These are phyloP conservation scores for Penstemon davidsonii DNA, from an alignment of 257 asterid species.

Conservation along the genomic window DNA sequence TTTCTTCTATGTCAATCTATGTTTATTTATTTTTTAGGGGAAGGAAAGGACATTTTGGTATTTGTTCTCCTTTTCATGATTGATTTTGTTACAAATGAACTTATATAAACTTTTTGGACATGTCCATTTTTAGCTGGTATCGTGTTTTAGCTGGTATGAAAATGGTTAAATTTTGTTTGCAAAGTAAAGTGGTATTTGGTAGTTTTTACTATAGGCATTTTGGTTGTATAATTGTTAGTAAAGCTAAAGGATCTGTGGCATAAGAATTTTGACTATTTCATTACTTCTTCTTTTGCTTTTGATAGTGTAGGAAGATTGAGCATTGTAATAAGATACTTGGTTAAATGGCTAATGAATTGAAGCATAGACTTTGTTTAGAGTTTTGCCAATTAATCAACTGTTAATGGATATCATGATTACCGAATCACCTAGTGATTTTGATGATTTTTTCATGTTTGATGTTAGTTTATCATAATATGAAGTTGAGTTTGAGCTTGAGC, in stretches of 20 bases:
- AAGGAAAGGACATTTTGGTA: no score
- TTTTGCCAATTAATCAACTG: neutral
- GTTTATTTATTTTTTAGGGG: no score
- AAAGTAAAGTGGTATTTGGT: neutral
- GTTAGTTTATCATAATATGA: neutral
- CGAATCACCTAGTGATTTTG: neutral
- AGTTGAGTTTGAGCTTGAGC: neutral
- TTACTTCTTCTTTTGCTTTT: neutral
- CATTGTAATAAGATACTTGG: neutral
- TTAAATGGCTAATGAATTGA: neutral
- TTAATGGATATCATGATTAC: constrained; percentile 9
- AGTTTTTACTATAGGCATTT: neutral
- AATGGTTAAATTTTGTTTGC: neutral
- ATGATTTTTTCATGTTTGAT: neutral
- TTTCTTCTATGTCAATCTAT: neutral
- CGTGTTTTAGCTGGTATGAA: neutral
- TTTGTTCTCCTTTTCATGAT: no score
- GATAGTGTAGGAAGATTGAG: constrained; percentile 1
- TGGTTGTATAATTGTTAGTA: constrained; percentile 8
- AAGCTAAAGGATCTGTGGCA: constrained; percentile 19
- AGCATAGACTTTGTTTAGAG: neutral
- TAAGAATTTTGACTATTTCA: neutral
- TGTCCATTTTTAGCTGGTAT: constrained; percentile 5
- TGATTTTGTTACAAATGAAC: neutral
- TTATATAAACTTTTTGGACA: neutral